Evolutionary conservation across 345 rosid genomes (phyloP).

Genomic region (Adansonia digitata): DNA sequence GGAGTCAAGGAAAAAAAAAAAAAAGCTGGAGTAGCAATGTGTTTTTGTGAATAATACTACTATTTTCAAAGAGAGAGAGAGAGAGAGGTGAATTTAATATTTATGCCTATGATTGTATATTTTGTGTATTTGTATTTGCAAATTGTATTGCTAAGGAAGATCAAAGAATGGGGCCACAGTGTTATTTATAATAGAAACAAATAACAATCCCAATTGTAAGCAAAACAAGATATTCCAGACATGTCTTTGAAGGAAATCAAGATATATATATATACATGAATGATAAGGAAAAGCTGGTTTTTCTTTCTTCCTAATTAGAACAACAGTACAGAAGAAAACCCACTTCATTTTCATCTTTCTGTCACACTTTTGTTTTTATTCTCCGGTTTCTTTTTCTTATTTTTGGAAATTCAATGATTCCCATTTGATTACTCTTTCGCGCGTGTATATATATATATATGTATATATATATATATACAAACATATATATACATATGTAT

Average conservation of each 20-base stretch:
- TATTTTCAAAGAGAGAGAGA: slow-evolving; percentile 11
- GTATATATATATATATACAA: background rate
- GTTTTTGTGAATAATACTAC: slow-evolving; percentile 8
- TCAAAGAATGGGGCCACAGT: slow-evolving; percentile 7
- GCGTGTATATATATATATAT: background rate
- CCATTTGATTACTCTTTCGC: slow-evolving; percentile 13
- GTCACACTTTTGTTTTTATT: background rate
- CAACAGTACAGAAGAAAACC: background rate
- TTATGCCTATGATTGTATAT: background rate
- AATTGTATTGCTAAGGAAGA: slow-evolving; percentile 21
- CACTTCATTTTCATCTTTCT: background rate
- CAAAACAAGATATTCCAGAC: slow-evolving; percentile 45
- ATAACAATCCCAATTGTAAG: slow-evolving; percentile 17
- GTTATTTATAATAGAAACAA: slow-evolving; percentile 10
- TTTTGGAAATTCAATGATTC: slow-evolving; percentile 7
- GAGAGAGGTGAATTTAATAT: background rate
- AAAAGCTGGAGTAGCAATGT: slow-evolving; percentile 30
- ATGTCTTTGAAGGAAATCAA: slow-evolving; percentile 21
- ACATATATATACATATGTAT: background rate
- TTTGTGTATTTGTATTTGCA: slow-evolving; percentile 11
- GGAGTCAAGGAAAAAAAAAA: slow-evolving; percentile 31
- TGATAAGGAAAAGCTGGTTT: slow-evolving; percentile 17
- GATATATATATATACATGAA: slow-evolving; percentile 17
- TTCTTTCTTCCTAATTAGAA: slow-evolving; percentile 2
- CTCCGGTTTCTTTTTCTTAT: background rate